Base-by-base conservation (phyloP, 106 monocot species). In the Dioscorea zingiberensis region DNA sequence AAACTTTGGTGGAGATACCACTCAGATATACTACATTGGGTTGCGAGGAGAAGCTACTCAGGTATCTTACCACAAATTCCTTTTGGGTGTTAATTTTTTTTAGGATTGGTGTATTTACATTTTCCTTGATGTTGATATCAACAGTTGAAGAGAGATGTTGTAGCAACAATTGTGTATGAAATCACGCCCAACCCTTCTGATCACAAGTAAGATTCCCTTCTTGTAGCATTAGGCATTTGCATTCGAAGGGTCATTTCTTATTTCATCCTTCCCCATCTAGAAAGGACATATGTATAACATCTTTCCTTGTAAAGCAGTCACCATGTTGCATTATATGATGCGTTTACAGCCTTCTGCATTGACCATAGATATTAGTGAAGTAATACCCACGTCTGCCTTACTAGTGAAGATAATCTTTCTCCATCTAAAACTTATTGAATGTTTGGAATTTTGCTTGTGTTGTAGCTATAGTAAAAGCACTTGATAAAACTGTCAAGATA, bases 111-210 rank as follows among this genome's bases (percentile, higher is more conserved):
- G 48, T 22, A n/a, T 24, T 21, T 66, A 32, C 45, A 21, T 68
- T 46, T 54, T 71, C 21, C 29, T 65, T 25, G 21, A 65, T 55
- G 26, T 18, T 54, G 10, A 44, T 11, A 54, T 29, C 32, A 67
- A 54, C 86, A 98, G 97, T 59, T 92, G 60, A 98, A 84, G 88
- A 86, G 97, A 71, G 97, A 98, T 75, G 86, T 81, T n/a, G 92
- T 98, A 23, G 79, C 88, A n/a, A 98, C 83, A 64, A 84, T 92
- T 69, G 92, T 98, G 14, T 98, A 98, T 80, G 97, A 98, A 71
- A 29, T 98, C 27, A 86, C 73, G 81, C 97, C 97, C 49, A 98
- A 98, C 73, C 97, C 97, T 65, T 92, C 92, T 55, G 97, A 98
- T 62, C 97, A 98, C 81, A 98, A 98, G 97, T 98, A 84, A 88